phyloP scores from a whole-genome alignment of 192 early-diverging fungal species.

The Backusella liffmaniae region DNA sequence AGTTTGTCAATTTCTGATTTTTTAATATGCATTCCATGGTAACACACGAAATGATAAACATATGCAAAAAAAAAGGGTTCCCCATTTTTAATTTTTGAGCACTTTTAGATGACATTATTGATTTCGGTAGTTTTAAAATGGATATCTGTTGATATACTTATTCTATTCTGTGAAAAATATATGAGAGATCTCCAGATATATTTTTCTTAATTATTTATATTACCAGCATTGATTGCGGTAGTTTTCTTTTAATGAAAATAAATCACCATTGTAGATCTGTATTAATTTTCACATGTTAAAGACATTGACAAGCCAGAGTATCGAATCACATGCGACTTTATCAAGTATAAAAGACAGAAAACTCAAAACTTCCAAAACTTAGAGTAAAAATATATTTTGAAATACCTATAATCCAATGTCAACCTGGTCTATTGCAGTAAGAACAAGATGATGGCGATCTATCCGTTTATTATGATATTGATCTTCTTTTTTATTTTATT shows the following conservation, averaged over 20 bases:
- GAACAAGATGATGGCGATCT: background rate
- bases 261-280: background rate
- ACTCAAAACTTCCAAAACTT: background rate
- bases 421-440: slow-evolving; percentile 9
- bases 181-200: too few species aligned
- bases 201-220: too few species aligned
- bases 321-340: background rate
- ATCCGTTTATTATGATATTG: background rate
- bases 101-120: too few species aligned
- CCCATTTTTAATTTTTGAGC: too few species aligned
- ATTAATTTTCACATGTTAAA: background rate
- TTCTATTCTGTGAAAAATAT: too few species aligned
- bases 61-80: too few species aligned
- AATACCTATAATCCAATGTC: background rate
- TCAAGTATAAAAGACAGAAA: background rate
- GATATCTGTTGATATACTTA: too few species aligned
- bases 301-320: background rate
- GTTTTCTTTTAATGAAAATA: too few species aligned
- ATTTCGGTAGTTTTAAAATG: too few species aligned
- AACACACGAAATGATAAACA: background rate
- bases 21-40: background rate
- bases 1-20: background rate
- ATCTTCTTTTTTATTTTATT: background rate
- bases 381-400: background rate
- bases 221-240: too few species aligned